Evolutionary conservation across 805 yeast genomes (phyloP).

Genomic region (Metschnikowia cubensis): DNA sequence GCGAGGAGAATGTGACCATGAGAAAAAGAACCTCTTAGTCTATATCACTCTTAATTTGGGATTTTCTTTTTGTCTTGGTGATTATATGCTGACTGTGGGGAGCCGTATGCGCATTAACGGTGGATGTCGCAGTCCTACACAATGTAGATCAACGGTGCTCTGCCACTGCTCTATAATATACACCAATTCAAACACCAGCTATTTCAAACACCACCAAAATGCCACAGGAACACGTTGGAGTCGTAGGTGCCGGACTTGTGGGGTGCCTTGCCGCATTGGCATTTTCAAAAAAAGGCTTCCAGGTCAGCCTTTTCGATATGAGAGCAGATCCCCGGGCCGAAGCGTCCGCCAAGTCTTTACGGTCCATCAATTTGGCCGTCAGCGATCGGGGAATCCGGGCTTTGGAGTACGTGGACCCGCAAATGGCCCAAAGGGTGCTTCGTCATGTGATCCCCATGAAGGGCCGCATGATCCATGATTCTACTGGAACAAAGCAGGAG

Average conservation of each 20-base stretch:
- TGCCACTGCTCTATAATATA: neutral
- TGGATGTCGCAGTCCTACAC: neutral
- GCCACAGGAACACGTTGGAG: slow-evolving; percentile 33
- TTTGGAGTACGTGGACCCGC: slow-evolving; percentile 55
- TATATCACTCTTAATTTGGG: too few relatives aligned
- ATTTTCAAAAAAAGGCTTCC: slow-evolving; percentile 63
- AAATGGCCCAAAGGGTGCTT: slow-evolving; percentile 53
- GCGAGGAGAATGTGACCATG: too few relatives aligned
- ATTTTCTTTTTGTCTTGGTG: too few relatives aligned
- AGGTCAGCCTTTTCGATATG: slow-evolving; percentile 68
- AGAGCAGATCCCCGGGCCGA: slow-evolving; percentile 61
- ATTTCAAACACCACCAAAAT: neutral
- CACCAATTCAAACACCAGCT: neutral
- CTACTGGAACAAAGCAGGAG: slow-evolving; percentile 51
- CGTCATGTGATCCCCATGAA: slow-evolving; percentile 73
- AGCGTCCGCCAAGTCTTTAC: slow-evolving; percentile 35
- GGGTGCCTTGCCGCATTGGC: slow-evolving; percentile 86
- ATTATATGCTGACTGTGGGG: neutral
- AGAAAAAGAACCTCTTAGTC: too few relatives aligned
- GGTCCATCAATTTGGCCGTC: slow-evolving; percentile 87
- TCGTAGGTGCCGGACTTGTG: slow-evolving; percentile 89
- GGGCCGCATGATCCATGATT: slow-evolving; percentile 85
- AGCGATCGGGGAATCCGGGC: slow-evolving; percentile 79
- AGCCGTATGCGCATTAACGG: neutral
- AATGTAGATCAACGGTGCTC: neutral